Evolutionary conservation across 108 stramenopile genomes (phyloP), one percentile per base, ranked within the genome.

Genomic region (Conticribra guillardii): DNA sequence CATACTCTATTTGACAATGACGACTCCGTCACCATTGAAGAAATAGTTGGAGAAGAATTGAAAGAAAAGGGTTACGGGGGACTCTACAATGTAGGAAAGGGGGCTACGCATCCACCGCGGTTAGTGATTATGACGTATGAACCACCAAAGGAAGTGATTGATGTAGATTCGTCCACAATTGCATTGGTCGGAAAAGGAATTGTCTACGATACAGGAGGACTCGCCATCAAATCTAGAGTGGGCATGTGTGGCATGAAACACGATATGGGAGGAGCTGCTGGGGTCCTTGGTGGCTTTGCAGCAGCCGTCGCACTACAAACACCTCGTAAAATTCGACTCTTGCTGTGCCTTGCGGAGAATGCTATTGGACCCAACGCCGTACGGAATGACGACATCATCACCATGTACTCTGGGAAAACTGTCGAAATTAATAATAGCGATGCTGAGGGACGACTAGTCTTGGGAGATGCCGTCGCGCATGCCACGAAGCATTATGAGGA

Each of bases 371-470:
- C 90, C 1, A 52, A 64, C 0, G 82, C 92, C n/a, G 74, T 87
- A n/a, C 82, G 93, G 0, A 91, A 91, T 3, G 93, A 93, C 30
- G 93, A 96, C 54, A 81, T 96, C 14, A 69, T 90, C 32, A 81
- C 80, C 11, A 45, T 86, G n/a, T 87, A 89, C 68, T 90, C 90
- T 21, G 95, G 95, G 34, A 88, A 89, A 65, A 95, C 93, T 19
- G 93, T 94, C 4, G 95, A 96, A 71, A 82, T 96, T 37, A 96
- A 96, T 80, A 96, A 96, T 67, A 86, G 85, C 19, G 95, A 96
- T 67, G 95, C 95, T 0, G 95, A 94, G 76, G 95, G 95, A 0
- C 67, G 95, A 15, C 74, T 96, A 17, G 85, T 93, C 18, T 76
- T 95, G 18, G 68, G 58, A 4, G 94, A 95, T 73, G 94, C 87